These are phyloP conservation scores for Xylariales sp. DNA, from an alignment of 2,329 filamentous ascomycete genomes.

Conservation along the genomic window DNA sequence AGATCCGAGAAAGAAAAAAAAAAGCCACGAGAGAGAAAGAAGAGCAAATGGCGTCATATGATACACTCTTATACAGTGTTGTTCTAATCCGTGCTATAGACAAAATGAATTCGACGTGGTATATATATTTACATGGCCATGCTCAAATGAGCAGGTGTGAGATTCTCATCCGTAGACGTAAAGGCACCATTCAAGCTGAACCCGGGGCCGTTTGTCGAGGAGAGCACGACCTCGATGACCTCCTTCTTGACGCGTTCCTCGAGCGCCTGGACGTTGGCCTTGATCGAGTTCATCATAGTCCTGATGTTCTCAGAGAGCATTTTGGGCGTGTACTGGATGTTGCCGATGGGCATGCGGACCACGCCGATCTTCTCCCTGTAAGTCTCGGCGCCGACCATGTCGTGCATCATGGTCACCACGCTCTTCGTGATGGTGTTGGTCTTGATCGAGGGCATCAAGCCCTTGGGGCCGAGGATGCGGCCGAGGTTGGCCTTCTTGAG, in stretches of 20 bases:
- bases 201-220: slow-evolving; percentile 87
- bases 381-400: slow-evolving; percentile 84
- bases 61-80: slow-evolving; percentile 40
- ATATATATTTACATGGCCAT: slow-evolving; percentile 63
- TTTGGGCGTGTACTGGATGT: slow-evolving; percentile 88
- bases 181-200: slow-evolving; percentile 88
- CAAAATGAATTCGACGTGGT: not conserved
- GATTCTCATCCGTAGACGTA: slow-evolving; percentile 67
- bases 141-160: slow-evolving; percentile 65
- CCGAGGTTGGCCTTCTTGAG: slow-evolving; percentile 85
- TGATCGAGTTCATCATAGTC: slow-evolving; percentile 78
- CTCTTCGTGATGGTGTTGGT: slow-evolving; percentile 89
- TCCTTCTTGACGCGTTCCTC: slow-evolving; percentile 76
- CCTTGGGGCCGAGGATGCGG: slow-evolving; percentile 85
- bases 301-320: slow-evolving; percentile 88
- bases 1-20: not conserved
- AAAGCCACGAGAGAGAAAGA: not conserved
- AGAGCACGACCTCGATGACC: slow-evolving; percentile 81
- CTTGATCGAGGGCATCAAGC: slow-evolving; percentile 92
- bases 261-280: slow-evolving; percentile 77
- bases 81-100: slow-evolving; percentile 36
- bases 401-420: slow-evolving; percentile 77
- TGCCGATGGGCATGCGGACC: slow-evolving; percentile 88
- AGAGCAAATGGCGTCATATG: slow-evolving; percentile 25
- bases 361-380: slow-evolving; percentile 90